These are phyloP conservation scores for Platanus orientalis DNA, from an alignment of 164 flowering plant species.

Conservation along the genomic window DNA sequence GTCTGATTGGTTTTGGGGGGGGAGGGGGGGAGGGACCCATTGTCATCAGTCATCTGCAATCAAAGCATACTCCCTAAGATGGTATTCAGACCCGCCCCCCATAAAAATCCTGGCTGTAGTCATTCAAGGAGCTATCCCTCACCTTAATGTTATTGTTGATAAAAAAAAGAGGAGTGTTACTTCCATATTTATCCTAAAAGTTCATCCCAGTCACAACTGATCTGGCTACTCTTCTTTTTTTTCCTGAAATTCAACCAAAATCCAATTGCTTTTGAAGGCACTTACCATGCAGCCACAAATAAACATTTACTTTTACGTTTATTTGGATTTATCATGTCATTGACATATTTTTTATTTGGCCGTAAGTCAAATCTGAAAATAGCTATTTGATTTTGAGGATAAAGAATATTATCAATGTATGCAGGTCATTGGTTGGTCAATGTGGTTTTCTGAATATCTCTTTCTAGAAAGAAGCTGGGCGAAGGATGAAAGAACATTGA, in stretches of 20 bases:
- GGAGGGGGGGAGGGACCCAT: too few relatives aligned
- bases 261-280: not conserved
- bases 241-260: not conserved
- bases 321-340: not conserved
- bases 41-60: too few relatives aligned
- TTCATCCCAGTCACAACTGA: too few relatives aligned
- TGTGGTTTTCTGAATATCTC: slow-evolving; percentile 97
- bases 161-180: too few relatives aligned
- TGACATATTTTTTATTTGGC: not conserved
- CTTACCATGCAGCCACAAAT: not conserved
- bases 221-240: not conserved
- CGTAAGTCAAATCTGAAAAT: not conserved
- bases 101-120: too few relatives aligned
- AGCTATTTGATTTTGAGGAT: slow-evolving; percentile 1
- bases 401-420: slow-evolving; percentile 2
- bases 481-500: slow-evolving; percentile 83
- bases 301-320: not conserved
- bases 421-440: slow-evolving; percentile 98
- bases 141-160: too few relatives aligned
- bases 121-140: too few relatives aligned
- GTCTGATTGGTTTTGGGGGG: too few relatives aligned
- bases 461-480: slow-evolving; percentile 96
- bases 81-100: too few relatives aligned
- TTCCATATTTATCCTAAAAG: too few relatives aligned
- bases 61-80: too few relatives aligned